Evolutionary conservation across 805 yeast genomes (phyloP).

Genomic region (Naumovozyma castellii): DNA sequence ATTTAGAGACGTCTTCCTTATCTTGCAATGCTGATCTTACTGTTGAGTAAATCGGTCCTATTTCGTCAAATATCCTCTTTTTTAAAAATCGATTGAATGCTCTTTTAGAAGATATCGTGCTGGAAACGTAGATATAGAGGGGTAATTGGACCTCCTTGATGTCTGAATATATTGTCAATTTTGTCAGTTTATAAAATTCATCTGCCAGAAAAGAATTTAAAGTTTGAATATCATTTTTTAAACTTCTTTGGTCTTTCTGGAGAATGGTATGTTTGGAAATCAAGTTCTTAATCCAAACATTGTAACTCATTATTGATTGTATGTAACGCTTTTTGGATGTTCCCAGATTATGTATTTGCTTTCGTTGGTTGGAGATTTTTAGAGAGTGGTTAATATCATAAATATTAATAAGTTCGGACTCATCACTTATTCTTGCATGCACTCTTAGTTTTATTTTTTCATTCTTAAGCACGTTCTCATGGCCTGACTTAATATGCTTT

Average conservation of each 20-base stretch:
- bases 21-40: slow-evolving; percentile 11
- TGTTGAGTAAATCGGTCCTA: slow-evolving; percentile 19
- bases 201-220: slow-evolving; percentile 16
- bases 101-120: slow-evolving; percentile 11
- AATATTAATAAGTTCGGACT: slow-evolving; percentile 20
- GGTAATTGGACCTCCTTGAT: slow-evolving; percentile 15
- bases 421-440: slow-evolving; percentile 27
- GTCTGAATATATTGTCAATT: slow-evolving; percentile 16
- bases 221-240: slow-evolving; percentile 15
- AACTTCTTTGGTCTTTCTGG: slow-evolving; percentile 19
- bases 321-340: slow-evolving; percentile 2
- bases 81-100: slow-evolving; percentile 13
- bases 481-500: slow-evolving; percentile 72
- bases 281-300: slow-evolving; percentile 10
- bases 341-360: not conserved
- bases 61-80: slow-evolving; percentile 15
- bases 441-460: slow-evolving; percentile 21
- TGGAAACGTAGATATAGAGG: slow-evolving; percentile 19
- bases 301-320: slow-evolving; percentile 9
- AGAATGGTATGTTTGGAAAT: slow-evolving; percentile 21
- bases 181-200: slow-evolving; percentile 18
- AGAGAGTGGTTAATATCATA: slow-evolving; percentile 7
- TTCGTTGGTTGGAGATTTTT: not conserved
- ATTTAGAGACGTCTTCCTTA: slow-evolving; percentile 10
- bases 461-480: slow-evolving; percentile 51